Evolutionary conservation across 768 basidiomycete species (phyloP), one percentile per base, ranked within the genome.

Genomic region (Mycena polygramma): DNA sequence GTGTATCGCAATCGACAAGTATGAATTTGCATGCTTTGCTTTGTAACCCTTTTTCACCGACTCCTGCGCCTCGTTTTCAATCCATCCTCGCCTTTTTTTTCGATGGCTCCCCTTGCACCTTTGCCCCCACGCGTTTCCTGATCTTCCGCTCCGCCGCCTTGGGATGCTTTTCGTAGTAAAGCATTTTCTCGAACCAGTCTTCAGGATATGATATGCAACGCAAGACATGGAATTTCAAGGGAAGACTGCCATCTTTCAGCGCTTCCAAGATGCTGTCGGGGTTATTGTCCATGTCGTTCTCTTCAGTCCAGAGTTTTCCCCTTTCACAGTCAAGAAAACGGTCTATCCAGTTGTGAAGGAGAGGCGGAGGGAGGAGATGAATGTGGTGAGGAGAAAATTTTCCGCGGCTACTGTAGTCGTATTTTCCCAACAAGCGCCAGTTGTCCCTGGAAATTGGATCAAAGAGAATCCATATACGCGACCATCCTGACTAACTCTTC

Each of bases 191-290:
- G 52, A 73, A 68, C 75, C 72, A 75, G 14, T 75, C 70, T 19
- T 70, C 37, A 11, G 74, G 75, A 60, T 71, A 76, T 19, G 68
- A 68, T n/a, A 72, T 72, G 30, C 75, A 75, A 35, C 72, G 66
- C 41, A 76, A 60, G 35, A 75, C 68, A 14, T 65, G 70, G 70
- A 75, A 76, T 11, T 62, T 55, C 35, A 76, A 75, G 15, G 7
- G 22, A 4, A 75, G 45, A 8, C 72, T 65, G 8, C 75, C 75
- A 36, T 76, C 75, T 14, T 55, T 15, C 13, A 76, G 57, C 20
- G 70, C 75, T 26, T 64, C 41, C 4, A 63, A n/a, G 17, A 76
- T 37, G 19, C 74, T 37, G 6, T 59, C 68, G 19, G 43, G 58
- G 7, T 46, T 37, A 49, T 13, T 22, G n/a, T 36, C 14, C n/a